Percentiles rank a stretch among this genome's conserved stretches.
Evolutionary conservation across 208 protist species (phyloP).

Genomic region (Acanthamoeba royreba): DNA sequence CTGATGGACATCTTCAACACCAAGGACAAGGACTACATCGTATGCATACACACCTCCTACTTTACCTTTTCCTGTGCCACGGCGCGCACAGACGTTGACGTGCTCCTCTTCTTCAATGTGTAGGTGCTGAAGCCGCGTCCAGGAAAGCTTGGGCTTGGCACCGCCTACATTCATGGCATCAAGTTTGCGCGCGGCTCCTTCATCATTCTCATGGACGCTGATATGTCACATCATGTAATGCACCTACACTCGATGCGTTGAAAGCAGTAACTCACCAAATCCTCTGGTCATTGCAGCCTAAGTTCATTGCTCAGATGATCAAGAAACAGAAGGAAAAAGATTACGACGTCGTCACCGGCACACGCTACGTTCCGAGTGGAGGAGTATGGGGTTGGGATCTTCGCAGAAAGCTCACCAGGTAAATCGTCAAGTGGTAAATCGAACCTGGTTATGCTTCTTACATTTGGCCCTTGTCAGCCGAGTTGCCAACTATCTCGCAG

Average conservation of each 20-base stretch:
- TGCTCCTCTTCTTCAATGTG: neutral
- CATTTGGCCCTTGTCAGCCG: neutral
- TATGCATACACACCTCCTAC: too few relatives aligned
- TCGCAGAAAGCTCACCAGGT: slow-evolving; percentile 63
- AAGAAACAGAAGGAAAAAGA: slow-evolving; percentile 65
- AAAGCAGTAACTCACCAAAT: too few relatives aligned
- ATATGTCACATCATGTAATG: slow-evolving; percentile 80
- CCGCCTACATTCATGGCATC: slow-evolving; percentile 78
- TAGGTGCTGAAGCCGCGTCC: slow-evolving; percentile 65
- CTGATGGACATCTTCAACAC: slow-evolving; percentile 73
- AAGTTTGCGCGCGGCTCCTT: slow-evolving; percentile 73
- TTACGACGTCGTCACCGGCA: slow-evolving; percentile 80
- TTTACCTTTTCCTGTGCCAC: too few relatives aligned
- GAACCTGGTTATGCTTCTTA: neutral
- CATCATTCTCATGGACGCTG: slow-evolving; percentile 80
- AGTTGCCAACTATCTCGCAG: slow-evolving; percentile 79
- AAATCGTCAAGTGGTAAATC: neutral
- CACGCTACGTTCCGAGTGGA: slow-evolving; percentile 69
- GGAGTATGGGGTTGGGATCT: slow-evolving; percentile 81
- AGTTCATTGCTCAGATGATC: slow-evolving; percentile 82
- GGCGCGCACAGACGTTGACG: neutral
- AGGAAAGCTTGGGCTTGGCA: slow-evolving; percentile 77
- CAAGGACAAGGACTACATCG: neutral
- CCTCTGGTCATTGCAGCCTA: too few relatives aligned
- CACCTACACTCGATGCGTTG: neutral